Conservation (phyloP, 768 basidiomycete genomes). For the Melanogaster broomeanus region DNA sequence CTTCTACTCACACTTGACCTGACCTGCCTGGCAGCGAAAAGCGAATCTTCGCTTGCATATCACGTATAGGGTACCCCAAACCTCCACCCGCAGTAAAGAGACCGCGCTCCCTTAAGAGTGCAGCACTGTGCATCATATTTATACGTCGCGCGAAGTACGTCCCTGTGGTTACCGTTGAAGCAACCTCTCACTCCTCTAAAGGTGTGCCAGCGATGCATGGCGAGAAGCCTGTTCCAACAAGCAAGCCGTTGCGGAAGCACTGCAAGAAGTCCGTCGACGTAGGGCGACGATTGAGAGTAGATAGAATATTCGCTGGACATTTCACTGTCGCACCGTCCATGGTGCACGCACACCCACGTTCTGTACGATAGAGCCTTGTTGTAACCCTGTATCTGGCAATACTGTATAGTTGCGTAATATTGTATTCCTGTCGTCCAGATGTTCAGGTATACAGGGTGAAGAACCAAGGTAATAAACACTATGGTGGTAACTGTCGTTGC, state of each 20-base stretch:
- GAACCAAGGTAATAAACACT: constrained; percentile 4
- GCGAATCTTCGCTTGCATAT: constrained; percentile 73
- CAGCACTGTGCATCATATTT: constrained; percentile 63
- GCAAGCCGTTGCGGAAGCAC: constrained; percentile 60
- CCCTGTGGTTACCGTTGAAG: not conserved
- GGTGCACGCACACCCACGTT: not conserved
- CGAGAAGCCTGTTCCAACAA: constrained; percentile 60
- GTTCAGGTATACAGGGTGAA: not conserved
- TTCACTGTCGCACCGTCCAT: not conserved
- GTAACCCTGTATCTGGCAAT: constrained; percentile 19
- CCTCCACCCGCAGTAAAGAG: constrained; percentile 45
- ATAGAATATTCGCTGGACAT: constrained; percentile 9
- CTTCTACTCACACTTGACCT: not conserved
- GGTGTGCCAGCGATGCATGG: constrained; percentile 66
- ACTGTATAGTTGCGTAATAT: constrained; percentile 21
- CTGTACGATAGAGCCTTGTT: constrained; percentile 9
- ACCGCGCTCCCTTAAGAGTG: constrained; percentile 54
- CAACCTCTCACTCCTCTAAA: constrained; percentile 29
- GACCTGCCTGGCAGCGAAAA: constrained; percentile 49
- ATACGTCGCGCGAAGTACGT: constrained; percentile 63
- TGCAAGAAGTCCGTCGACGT: constrained; percentile 68
- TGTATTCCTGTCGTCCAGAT: constrained; percentile 7
- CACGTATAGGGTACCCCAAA: constrained; percentile 64
- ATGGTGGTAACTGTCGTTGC: constrained; percentile 27
- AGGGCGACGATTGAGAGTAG: constrained; percentile 31